Evolutionary conservation across 1,284 basidiomycete genomes (phyloP).

Genomic region (Cronartium quercuum): DNA sequence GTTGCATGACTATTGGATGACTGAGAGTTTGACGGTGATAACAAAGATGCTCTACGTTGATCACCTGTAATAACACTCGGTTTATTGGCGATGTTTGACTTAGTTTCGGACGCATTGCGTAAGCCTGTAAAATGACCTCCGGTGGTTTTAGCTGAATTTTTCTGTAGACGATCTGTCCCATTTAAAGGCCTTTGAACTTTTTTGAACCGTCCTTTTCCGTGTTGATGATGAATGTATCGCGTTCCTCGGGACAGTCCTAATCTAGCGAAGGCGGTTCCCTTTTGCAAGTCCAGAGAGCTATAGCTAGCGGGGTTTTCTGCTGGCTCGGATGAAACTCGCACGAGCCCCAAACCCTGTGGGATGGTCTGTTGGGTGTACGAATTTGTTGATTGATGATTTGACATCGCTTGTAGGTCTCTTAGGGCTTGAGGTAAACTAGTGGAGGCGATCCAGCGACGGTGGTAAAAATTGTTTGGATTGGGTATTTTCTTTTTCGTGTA

Average conservation of each 20-base stretch:
- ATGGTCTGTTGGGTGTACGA: neutral
- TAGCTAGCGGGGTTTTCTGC: neutral
- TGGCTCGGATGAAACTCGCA: neutral
- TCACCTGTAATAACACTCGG: neutral
- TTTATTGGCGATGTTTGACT: neutral
- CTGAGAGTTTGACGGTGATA: neutral
- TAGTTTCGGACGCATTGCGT: neutral
- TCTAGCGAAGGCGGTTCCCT: conserved; percentile 32
- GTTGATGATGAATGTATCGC: conserved; percentile 13
- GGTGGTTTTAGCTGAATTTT: neutral
- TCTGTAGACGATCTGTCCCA: neutral
- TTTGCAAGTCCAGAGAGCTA: neutral
- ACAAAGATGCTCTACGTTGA: neutral
- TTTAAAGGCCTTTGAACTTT: neutral
- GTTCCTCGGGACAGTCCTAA: conserved; percentile 19
- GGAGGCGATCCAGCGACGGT: conserved; percentile 20
- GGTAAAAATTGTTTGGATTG: neutral
- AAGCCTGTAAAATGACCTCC: neutral
- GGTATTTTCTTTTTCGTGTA: neutral
- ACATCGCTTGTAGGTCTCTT: neutral
- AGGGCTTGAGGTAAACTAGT: conserved; percentile 15
- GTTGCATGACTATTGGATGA: neutral
- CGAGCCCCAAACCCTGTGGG: neutral
- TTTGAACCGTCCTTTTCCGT: neutral
- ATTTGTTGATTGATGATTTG: conserved; percentile 1